These are phyloP conservation scores for Paecilomyces sp. DNA, from an alignment of 2,329 filamentous ascomycete genomes.

Conservation along the genomic window DNA sequence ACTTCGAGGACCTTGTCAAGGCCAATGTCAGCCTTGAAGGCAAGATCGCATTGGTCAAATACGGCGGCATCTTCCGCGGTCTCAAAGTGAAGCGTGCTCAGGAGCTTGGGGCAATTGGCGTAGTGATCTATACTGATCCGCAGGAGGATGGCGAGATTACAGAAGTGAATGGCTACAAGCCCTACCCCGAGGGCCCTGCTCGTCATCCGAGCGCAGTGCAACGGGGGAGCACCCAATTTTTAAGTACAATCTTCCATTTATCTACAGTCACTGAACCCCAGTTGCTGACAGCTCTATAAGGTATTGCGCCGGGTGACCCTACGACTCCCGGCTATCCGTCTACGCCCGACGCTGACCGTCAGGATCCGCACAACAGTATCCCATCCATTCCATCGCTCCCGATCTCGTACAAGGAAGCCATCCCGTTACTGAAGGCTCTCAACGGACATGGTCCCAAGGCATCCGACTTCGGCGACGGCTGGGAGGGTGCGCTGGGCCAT, in stretches of 20 bases:
- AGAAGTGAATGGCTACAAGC: conserved; percentile 68
- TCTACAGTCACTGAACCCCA: background rate
- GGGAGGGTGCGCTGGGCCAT: conserved; percentile 69
- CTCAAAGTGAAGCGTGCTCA: conserved; percentile 90
- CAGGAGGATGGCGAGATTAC: conserved; percentile 80
- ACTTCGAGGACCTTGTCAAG: conserved; percentile 73
- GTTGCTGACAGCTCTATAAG: conserved; percentile 26
- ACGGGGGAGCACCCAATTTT: conserved; percentile 75
- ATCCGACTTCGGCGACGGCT: conserved; percentile 63
- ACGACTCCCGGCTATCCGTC: conserved; percentile 93
- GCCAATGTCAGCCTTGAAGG: conserved; percentile 70
- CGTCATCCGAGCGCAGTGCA: conserved; percentile 85
- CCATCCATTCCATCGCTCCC: conserved; percentile 86
- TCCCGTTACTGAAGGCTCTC: conserved; percentile 81
- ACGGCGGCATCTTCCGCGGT: conserved; percentile 80
- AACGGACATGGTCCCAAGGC: conserved; percentile 81
- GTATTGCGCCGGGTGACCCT: conserved; percentile 61
- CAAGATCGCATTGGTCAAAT: conserved; percentile 81
- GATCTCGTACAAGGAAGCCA: conserved; percentile 78
- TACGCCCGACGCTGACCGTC: conserved; percentile 75
- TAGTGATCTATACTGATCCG: conserved; percentile 78
- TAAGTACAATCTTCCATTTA: conserved; percentile 50
- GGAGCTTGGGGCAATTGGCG: conserved; percentile 82
- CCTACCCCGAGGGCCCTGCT: conserved; percentile 81
- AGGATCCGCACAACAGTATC: conserved; percentile 61